Evolutionary conservation across 2,329 filamentous ascomycete genomes (phyloP).

Genomic region (Aspergillus sp.): DNA sequence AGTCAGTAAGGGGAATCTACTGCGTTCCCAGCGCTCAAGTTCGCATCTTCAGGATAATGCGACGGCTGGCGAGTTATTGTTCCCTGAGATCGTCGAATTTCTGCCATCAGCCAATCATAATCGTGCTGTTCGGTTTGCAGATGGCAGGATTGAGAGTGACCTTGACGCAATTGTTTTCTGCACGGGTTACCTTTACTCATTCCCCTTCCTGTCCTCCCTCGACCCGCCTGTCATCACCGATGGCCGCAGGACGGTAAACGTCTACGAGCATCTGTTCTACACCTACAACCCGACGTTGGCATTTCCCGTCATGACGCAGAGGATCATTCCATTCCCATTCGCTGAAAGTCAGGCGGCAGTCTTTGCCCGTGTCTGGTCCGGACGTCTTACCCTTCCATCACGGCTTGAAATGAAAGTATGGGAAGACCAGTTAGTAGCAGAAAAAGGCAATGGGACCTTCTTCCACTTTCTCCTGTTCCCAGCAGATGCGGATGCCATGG

Average conservation of each 20-base stretch:
- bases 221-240: constrained; percentile 54
- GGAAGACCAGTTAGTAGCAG: constrained; percentile 44
- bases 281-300: constrained; percentile 67
- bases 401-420: constrained; percentile 58
- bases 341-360: constrained; percentile 71
- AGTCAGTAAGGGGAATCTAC: constrained; percentile 51
- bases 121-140: constrained; percentile 57
- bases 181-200: constrained; percentile 81
- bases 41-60: constrained; percentile 36
- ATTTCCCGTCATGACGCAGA: constrained; percentile 67
- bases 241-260: constrained; percentile 60
- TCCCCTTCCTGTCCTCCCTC: constrained; percentile 57
- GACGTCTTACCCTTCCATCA: constrained; percentile 57
- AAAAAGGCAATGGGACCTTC: constrained; percentile 39
- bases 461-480: constrained; percentile 51
- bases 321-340: constrained; percentile 80
- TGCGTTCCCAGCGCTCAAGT: constrained; percentile 54
- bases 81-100: constrained; percentile 48
- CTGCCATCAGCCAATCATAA: constrained; percentile 44
- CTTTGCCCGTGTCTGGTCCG: constrained; percentile 68
- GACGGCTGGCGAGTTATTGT: constrained; percentile 48
- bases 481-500: constrained; percentile 39
- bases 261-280: constrained; percentile 75
- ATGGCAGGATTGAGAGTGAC: constrained; percentile 56
- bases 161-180: constrained; percentile 77